A percentile compares a stretch with the other conserved stretches of the same genome.
These are phyloP conservation scores for Ascochyta rabiei DNA, from an alignment of 2,329 filamentous ascomycete genomes.

Conservation along the genomic window DNA sequence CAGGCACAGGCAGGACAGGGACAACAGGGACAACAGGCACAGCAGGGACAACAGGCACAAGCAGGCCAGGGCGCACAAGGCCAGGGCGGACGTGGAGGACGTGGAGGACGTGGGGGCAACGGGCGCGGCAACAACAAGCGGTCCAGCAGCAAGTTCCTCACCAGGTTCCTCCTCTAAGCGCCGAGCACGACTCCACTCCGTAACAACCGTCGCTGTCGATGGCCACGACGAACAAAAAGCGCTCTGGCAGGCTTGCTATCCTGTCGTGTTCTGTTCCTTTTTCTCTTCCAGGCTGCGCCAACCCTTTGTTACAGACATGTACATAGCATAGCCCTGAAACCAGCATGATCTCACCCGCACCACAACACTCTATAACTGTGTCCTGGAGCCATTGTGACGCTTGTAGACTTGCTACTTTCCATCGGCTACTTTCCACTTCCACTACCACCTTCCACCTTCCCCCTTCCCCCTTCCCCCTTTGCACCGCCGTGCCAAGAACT, in stretches of 20 bases:
- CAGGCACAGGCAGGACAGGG: no score
- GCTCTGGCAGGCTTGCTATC: constrained; percentile 12
- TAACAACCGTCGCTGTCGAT: neutral
- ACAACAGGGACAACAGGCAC: no score
- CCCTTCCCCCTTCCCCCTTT: no score
- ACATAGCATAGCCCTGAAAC: constrained; percentile 4
- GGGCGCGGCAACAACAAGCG: constrained; percentile 16
- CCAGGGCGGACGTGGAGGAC: neutral
- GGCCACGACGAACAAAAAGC: neutral
- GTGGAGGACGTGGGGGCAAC: constrained; percentile 11
- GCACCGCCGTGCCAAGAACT: no score
- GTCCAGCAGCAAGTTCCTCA: constrained; percentile 4
- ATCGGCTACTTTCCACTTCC: no score
- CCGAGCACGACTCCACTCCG: neutral
- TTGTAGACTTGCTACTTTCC: no score
- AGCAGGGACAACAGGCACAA: no score
- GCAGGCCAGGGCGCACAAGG: no score
- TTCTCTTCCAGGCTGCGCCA: constrained; percentile 3
- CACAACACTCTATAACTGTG: neutral
- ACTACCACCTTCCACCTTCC: no score
- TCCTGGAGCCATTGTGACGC: no score
- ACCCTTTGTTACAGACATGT: constrained; percentile 3
- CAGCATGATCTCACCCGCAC: constrained; percentile 1
- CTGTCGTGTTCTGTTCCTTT: no score
- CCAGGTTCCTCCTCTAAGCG: constrained; percentile 3